These are phyloP conservation scores for Salix udensis DNA, from an alignment of 345 rosid genomes.

Conservation along the genomic window DNA sequence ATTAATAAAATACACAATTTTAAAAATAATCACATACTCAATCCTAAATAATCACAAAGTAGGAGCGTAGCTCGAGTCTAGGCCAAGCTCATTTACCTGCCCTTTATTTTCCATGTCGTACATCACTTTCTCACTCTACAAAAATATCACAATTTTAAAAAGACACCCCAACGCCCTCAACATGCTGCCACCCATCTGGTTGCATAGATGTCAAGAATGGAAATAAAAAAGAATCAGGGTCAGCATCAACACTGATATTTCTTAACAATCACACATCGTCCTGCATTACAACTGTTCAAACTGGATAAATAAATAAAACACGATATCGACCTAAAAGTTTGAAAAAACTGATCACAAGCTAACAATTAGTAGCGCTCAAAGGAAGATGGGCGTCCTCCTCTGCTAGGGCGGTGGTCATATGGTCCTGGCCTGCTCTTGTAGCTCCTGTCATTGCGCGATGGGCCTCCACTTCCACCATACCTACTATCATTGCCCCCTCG, in stretches of 20 bases:
- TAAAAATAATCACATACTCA: too few relatives aligned
- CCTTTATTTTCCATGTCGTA: too few relatives aligned
- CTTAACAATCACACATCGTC: neutral
- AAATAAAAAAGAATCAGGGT: neutral
- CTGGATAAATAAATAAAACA: neutral
- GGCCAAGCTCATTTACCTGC: too few relatives aligned
- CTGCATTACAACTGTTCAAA: neutral
- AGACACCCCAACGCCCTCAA: too few relatives aligned
- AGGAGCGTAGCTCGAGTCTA: too few relatives aligned
- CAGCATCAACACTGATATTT: neutral
- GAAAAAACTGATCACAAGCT: neutral
- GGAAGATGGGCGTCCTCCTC: slow-evolving; percentile 64
- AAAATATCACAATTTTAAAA: too few relatives aligned
- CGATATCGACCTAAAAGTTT: neutral
- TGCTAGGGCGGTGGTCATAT: slow-evolving; percentile 72
- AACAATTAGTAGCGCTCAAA: slow-evolving; percentile 63
- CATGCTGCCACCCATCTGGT: neutral
- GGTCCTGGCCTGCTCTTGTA: slow-evolving; percentile 72
- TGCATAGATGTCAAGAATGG: neutral
- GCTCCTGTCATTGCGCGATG: slow-evolving; percentile 57
- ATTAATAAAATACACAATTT: too few relatives aligned
- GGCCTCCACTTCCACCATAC: slow-evolving; percentile 70
- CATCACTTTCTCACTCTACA: too few relatives aligned
- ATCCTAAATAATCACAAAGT: too few relatives aligned
- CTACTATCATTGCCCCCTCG: slow-evolving; percentile 67